Percentiles rank a stretch among this genome's conserved stretches.
phyloP scores from a whole-genome alignment of 495 filamentous ascomycete species.

The Xylaria venustula region DNA sequence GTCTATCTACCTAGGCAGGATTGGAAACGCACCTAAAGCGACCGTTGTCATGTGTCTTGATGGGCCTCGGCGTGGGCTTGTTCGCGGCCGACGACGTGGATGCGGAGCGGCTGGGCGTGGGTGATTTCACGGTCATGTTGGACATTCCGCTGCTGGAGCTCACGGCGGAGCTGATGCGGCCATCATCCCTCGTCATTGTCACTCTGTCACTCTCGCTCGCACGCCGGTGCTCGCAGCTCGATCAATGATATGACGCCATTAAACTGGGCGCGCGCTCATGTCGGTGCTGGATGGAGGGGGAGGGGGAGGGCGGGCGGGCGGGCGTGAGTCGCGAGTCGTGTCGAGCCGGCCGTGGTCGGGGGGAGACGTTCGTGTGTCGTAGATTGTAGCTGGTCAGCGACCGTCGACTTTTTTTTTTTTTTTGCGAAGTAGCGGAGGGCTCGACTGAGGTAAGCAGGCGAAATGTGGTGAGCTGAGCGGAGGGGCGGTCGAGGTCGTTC shows the following conservation, averaged over 20 bases:
- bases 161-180: conserved; percentile 62
- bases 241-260: conserved; percentile 30
- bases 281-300: background rate
- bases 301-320: background rate
- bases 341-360: background rate
- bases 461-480: background rate
- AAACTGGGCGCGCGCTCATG: conserved; percentile 14
- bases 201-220: conserved; percentile 56
- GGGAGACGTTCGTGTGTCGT: background rate
- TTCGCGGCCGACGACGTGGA: conserved; percentile 43
- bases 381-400: background rate
- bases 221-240: conserved; percentile 27
- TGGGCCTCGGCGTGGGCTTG: conserved; percentile 52
- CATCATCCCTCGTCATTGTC: conserved; percentile 62
- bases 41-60: conserved; percentile 55
- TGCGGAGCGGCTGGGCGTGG: conserved; percentile 48
- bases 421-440: background rate
- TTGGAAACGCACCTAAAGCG: conserved; percentile 35
- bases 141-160: conserved; percentile 62
- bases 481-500: background rate
- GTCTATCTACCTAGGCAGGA: background rate
- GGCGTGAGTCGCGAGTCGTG: background rate
- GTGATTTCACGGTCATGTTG: conserved; percentile 56
- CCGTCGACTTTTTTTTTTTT: background rate
- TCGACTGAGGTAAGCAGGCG: conserved; percentile 6